Evolutionary conservation across 208 protist species (phyloP), one percentile per base, ranked within the genome.

Genomic region (Crithidia bombi): DNA sequence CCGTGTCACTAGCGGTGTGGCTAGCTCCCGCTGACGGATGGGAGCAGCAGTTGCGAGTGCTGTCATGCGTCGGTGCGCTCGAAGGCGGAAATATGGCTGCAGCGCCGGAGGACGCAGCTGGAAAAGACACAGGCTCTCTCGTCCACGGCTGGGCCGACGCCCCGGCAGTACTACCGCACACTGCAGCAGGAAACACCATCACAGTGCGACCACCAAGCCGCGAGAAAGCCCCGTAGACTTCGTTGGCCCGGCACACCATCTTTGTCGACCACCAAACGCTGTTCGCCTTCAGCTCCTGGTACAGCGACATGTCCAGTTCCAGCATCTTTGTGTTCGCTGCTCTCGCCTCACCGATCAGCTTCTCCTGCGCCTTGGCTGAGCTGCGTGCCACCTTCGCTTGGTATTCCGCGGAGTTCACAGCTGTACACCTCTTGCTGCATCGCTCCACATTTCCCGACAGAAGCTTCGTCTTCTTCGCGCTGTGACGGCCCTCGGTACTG

Each of bases 251-350:
- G 5, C 51, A 23, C 25, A 30, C 30, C 5, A 56, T 25, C 51
- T 56, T 56, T 6, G 25, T 56, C 17, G 51, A 56, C 51, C 51
- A 56, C 51, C 51, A 56, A 25, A 56, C 21, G 21, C 51, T 56
- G 28, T 33, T 56, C 25, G 51, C 25, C 28, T 7, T n/a, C 49
- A 56, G 9, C 30, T 11, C 51, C 28, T n/a, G 51, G 30, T 39
- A 56, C 1, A 56, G 19, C 2, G 30, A 23, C 28, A 38, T 56
- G 51, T 56, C 51, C 28, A 33, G 7, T 30, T 56, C 12, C 51
- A 56, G 14, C 51, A 56, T 33, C 51, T 56, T 56, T 15, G 51
- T 30, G 51, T 56, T 56, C 7, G 10, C 51, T 9, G 9, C 25
- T 7, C 51, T 6, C 4, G 51, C 51, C 15, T 56, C 30, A 0